Evolutionary conservation across 108 stramenopile species (phyloP).

Genomic region (Skeletonema potamos): DNA sequence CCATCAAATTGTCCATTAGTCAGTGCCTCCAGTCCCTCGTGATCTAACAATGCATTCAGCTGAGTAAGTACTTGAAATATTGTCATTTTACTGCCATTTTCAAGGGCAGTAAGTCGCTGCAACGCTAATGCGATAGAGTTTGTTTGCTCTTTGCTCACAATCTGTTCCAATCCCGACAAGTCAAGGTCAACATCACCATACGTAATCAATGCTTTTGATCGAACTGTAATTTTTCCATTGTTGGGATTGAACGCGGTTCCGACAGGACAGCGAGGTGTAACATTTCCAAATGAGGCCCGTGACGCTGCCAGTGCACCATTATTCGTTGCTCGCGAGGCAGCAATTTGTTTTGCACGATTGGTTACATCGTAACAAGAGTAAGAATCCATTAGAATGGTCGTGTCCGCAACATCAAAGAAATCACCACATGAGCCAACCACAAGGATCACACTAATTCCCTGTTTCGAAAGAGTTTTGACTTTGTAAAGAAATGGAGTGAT

Average conservation of each 20-base stretch:
- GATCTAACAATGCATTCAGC: conserved; percentile 50
- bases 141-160: conserved; percentile 76
- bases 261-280: conserved; percentile 50
- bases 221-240: conserved; percentile 68
- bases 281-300: conserved; percentile 47
- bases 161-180: conserved; percentile 73
- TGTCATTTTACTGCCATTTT: conserved; percentile 31
- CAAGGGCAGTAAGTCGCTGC: conserved; percentile 49
- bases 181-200: conserved; percentile 85
- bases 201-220: conserved; percentile 48
- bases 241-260: conserved; percentile 52
- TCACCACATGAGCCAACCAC: conserved; percentile 95
- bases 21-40: conserved; percentile 57
- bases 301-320: conserved; percentile 31
- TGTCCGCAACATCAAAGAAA: conserved; percentile 93
- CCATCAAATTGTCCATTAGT: conserved; percentile 75
- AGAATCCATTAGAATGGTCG: conserved; percentile 89
- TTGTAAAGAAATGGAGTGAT: conserved; percentile 93
- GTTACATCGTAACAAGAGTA: conserved; percentile 87
- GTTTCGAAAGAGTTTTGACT: conserved; percentile 77
- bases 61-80: conserved; percentile 51
- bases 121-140: conserved; percentile 64
- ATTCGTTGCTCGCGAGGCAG: conserved; percentile 34
- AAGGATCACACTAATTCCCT: conserved; percentile 83
- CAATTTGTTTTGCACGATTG: conserved; percentile 81